These are phyloP conservation scores for Pinus albicaulis DNA, from an alignment of 75 land plant genomes.

Conservation along the genomic window DNA sequence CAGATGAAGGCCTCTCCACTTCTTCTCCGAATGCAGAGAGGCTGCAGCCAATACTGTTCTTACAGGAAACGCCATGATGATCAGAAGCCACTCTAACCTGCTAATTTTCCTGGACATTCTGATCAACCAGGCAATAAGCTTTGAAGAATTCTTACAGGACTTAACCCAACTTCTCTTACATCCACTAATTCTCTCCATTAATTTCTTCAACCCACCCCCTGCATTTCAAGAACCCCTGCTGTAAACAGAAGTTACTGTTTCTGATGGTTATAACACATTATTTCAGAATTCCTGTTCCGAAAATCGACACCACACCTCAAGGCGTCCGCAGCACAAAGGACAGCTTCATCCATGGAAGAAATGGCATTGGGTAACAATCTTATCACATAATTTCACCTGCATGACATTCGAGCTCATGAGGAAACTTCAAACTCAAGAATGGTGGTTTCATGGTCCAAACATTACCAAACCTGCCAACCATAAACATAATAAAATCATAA, in stretches of 20 bases:
- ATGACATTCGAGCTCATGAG: neutral
- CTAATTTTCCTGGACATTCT: neutral
- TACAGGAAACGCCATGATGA: neutral
- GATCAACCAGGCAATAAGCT: neutral
- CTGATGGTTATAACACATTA: neutral
- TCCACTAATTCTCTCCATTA: neutral
- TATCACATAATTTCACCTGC: too few relatives aligned
- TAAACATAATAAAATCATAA: neutral
- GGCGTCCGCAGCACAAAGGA: neutral
- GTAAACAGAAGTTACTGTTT: neutral
- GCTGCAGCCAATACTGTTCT: too few relatives aligned
- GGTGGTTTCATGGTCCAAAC: neutral
- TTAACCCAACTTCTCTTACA: neutral
- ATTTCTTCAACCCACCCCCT: neutral
- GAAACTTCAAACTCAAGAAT: neutral
- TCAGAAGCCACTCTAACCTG: neutral
- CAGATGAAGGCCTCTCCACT: slow-evolving; percentile 4
- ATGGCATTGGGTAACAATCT: neutral
- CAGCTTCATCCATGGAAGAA: neutral
- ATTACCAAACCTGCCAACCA: neutral
- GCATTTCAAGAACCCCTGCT: neutral
- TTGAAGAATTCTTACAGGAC: neutral
- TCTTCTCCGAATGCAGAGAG: neutral
- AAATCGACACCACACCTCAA: slow-evolving; percentile 7
- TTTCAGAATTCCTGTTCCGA: neutral